Conservation (phyloP, 352 stramenopile genomes). For the Pythium sukuiense region DNA sequence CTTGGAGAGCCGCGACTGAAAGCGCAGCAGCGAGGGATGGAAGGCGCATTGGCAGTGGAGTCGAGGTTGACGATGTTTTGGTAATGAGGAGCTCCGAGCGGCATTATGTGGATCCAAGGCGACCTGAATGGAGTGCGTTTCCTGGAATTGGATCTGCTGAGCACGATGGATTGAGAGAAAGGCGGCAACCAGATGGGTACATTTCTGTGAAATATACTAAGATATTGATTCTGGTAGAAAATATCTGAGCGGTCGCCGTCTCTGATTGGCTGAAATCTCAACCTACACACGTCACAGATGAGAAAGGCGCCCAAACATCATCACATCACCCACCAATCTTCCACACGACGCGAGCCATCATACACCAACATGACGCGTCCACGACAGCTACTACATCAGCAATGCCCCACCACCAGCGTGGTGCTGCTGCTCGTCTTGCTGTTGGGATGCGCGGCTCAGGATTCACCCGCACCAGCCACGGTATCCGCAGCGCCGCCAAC, state of each 20-base stretch:
- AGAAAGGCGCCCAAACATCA: neutral
- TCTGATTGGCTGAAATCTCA: neutral
- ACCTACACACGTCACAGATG: conserved; percentile 12
- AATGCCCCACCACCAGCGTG: neutral
- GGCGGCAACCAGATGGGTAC: neutral
- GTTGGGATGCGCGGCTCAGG: neutral
- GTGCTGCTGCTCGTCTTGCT: neutral
- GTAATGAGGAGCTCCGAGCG: neutral
- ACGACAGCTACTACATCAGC: neutral
- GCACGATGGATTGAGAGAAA: neutral
- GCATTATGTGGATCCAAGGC: too few relatives aligned
- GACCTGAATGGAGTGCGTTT: neutral
- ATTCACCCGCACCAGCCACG: neutral
- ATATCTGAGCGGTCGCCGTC: neutral
- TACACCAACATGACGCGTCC: neutral
- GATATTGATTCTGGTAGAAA: neutral
- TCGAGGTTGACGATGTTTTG: neutral
- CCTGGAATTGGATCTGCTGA: neutral
- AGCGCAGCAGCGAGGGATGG: neutral
- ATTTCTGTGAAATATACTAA: neutral
- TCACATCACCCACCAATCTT: neutral
- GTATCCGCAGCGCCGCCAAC: neutral
- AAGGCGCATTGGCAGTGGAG: neutral
- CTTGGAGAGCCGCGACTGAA: neutral
- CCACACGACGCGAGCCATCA: neutral